Conservation (phyloP, 371 early-diverging fungal genomes). For the Mortierella polycephala region DNA sequence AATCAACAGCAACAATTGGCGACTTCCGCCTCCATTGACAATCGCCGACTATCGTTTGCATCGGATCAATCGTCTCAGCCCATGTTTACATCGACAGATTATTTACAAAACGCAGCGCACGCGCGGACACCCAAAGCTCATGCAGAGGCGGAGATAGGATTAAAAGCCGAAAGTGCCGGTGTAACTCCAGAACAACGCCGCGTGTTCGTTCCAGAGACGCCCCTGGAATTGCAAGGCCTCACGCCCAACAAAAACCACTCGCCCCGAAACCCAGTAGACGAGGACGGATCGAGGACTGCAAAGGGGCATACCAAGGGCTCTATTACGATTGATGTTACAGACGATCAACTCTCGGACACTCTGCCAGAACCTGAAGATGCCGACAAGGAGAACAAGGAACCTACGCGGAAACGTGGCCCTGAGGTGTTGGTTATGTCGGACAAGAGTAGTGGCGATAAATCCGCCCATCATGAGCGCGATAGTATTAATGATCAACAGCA, state of each 20-base stretch:
- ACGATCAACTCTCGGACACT: neutral
- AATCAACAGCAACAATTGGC: neutral
- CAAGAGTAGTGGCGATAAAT: neutral
- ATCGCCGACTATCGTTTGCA: neutral
- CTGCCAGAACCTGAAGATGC: neutral
- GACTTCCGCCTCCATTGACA: neutral
- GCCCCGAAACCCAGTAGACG: neutral
- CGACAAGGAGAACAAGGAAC: slow-evolving; percentile 26
- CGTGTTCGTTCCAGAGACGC: slow-evolving; percentile 24
- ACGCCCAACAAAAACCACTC: slow-evolving; percentile 8
- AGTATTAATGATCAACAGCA: neutral
- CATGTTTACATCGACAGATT: slow-evolving; percentile 31
- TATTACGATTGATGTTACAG: neutral
- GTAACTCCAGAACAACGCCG: neutral
- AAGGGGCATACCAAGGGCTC: neutral
- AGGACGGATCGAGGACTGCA: neutral
- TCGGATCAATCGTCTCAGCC: slow-evolving; percentile 46
- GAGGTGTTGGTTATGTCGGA: neutral
- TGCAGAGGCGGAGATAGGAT: too few species aligned
- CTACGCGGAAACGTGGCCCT: slow-evolving; percentile 2
- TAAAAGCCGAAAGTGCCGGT: neutral
- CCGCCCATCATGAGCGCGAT: neutral
- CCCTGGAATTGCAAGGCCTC: slow-evolving; percentile 25
- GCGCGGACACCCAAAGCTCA: neutral
- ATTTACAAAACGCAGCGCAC: neutral